Evolutionary conservation across 2,329 filamentous ascomycete species (phyloP).

Genomic region (Podosphaera leucotricha): DNA sequence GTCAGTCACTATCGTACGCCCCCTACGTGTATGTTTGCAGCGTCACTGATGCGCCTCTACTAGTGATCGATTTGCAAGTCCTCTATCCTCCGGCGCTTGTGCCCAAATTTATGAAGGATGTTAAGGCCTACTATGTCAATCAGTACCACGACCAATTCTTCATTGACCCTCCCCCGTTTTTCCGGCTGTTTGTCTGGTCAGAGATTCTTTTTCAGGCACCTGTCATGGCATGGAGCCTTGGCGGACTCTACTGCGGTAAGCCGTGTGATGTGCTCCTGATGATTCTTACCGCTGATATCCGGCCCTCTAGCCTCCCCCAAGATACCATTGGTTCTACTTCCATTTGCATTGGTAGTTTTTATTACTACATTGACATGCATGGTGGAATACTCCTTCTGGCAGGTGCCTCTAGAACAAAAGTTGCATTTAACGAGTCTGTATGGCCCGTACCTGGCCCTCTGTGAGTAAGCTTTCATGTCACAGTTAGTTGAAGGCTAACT

Average conservation of each 20-base stretch:
- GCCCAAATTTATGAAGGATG: conserved; percentile 22
- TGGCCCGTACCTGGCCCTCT: conserved; percentile 30
- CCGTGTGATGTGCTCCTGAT: not conserved
- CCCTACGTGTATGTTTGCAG: not conserved
- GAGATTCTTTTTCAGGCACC: conserved; percentile 38
- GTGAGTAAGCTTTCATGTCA: conserved; percentile 19
- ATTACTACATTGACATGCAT: conserved; percentile 40
- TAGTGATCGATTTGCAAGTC: conserved; percentile 36
- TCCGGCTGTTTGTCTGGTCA: conserved; percentile 30
- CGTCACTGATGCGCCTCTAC: not conserved
- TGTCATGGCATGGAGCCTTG: conserved; percentile 32
- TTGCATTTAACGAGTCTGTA: conserved; percentile 27
- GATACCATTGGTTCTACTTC: conserved; percentile 33
- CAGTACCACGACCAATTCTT: conserved; percentile 43
- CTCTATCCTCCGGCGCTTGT: conserved; percentile 29
- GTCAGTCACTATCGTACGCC: conserved; percentile 19
- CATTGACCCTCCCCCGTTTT: conserved; percentile 32
- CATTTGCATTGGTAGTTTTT: conserved; percentile 33
- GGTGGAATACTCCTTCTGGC: conserved; percentile 34
- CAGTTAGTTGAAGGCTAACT: not conserved
- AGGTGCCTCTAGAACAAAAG: conserved; percentile 22
- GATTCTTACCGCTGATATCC: not conserved
- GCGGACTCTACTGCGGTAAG: conserved; percentile 27
- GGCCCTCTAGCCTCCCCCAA: conserved; percentile 25
- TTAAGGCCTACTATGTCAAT: conserved; percentile 33